These are phyloP conservation scores for Acanthamoeba culbertsoni DNA, from an alignment of 208 protist species.

Conservation along the genomic window DNA sequence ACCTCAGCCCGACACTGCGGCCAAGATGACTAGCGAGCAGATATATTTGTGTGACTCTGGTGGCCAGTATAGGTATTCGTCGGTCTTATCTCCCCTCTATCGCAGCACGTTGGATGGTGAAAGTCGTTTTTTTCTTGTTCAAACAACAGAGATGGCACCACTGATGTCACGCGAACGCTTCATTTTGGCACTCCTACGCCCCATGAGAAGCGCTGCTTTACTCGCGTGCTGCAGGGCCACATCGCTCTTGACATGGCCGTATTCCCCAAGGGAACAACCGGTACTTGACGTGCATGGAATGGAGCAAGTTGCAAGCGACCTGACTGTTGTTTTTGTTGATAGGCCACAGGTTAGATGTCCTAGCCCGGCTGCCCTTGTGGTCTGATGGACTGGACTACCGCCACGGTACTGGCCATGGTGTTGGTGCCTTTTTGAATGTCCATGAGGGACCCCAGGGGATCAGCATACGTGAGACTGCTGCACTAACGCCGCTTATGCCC, in stretches of 20 bases:
- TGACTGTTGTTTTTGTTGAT: too few relatives aligned
- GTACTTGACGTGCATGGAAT: neutral
- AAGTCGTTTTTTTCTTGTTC: neutral
- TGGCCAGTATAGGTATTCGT: constrained; percentile 87
- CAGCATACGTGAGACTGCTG: neutral
- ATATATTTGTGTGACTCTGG: constrained; percentile 95
- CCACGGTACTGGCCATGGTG: constrained; percentile 96
- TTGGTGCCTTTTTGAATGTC: constrained; percentile 95
- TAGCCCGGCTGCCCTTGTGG: constrained; percentile 92
- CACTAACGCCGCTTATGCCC: constrained; percentile 27
- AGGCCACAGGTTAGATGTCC: constrained; percentile 87
- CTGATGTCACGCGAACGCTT: constrained; percentile 95
- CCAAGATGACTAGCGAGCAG: constrained; percentile 76
- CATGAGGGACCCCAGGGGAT: constrained; percentile 89
- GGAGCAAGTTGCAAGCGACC: too few relatives aligned
- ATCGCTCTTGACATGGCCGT: constrained; percentile 86
- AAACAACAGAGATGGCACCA: constrained; percentile 88
- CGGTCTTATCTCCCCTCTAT: neutral
- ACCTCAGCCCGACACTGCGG: constrained; percentile 81
- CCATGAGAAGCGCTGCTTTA: constrained; percentile 91
- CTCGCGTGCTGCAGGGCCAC: constrained; percentile 95
- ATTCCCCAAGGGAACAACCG: constrained; percentile 88
- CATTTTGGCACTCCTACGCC: constrained; percentile 86
- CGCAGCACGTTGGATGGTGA: neutral
- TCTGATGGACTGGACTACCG: constrained; percentile 92